Evolutionary conservation across 129 eudicot species (phyloP).

Genomic region (Heracleum sosnowskyi): DNA sequence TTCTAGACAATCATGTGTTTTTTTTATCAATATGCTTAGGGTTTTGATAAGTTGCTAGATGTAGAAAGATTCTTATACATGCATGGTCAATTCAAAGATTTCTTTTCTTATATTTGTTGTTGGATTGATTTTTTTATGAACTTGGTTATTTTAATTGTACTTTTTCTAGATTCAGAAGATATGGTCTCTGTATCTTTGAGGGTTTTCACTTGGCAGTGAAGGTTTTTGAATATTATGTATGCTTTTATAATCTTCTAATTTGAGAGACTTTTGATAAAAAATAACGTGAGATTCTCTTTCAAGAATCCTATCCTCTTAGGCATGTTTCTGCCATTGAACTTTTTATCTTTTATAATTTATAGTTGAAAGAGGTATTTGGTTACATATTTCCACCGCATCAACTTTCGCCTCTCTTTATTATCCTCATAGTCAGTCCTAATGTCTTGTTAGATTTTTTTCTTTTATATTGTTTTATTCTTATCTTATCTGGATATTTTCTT

Average conservation of each 20-base stretch:
- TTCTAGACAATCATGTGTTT: not conserved
- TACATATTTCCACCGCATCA: not conserved
- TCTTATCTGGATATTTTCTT: constrained; percentile 23
- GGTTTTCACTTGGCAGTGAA: not conserved
- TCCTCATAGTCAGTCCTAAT: not conserved
- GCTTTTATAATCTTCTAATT: not conserved
- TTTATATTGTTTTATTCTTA: not conserved
- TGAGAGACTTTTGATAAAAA: not conserved
- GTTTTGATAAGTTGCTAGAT: not conserved
- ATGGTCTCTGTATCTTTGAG: not conserved
- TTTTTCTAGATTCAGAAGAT: not conserved
- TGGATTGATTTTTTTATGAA: not conserved
- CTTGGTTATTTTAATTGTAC: not conserved
- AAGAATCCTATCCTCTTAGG: not conserved
- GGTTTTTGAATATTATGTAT: not conserved
- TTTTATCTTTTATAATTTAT: not conserved
- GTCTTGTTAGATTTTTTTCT: not conserved
- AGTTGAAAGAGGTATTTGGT: not conserved
- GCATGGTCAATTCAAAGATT: not conserved
- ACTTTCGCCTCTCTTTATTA: not conserved
- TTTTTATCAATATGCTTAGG: not conserved
- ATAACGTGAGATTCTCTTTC: not conserved
- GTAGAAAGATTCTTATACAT: not conserved
- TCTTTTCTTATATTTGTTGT: not conserved
- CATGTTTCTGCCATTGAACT: not conserved